These are phyloP conservation scores for Paxillus rubicundulus DNA, from an alignment of 768 basidiomycete genomes.

Conservation along the genomic window DNA sequence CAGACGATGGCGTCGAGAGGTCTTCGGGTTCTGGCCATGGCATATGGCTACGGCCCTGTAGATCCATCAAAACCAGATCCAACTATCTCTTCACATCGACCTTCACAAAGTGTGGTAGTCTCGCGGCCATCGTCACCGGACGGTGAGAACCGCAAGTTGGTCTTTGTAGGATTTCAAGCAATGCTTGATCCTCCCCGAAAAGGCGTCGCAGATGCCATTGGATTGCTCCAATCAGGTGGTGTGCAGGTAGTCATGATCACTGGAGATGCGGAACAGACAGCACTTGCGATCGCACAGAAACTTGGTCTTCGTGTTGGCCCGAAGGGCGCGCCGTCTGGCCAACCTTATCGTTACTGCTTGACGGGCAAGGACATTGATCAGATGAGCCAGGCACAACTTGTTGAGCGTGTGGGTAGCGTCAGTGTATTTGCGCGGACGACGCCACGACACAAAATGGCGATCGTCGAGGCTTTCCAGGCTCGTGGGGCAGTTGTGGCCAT, in stretches of 20 bases:
- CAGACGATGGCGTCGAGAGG: constrained; percentile 70
- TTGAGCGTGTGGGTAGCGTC: constrained; percentile 76
- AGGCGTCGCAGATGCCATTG: constrained; percentile 90
- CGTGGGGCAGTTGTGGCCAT: constrained; percentile 91
- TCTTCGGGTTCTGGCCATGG: constrained; percentile 88
- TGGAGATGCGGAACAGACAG: constrained; percentile 90
- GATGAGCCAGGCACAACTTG: constrained; percentile 76
- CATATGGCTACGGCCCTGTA: constrained; percentile 72
- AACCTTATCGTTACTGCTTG: constrained; percentile 46
- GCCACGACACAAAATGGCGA: constrained; percentile 96
- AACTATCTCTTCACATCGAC: constrained; percentile 14
- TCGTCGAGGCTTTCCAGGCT: constrained; percentile 90
- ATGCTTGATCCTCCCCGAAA: constrained; percentile 95
- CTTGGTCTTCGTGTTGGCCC: constrained; percentile 74
- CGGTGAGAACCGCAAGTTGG: constrained; percentile 51
- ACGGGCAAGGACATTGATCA: constrained; percentile 84
- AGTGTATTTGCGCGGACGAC: constrained; percentile 95
- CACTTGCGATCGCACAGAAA: constrained; percentile 81
- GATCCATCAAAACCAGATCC: constrained; percentile 34
- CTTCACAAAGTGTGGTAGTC: constrained; percentile 22
- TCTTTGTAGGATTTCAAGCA: constrained; percentile 91
- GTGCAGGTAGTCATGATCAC: constrained; percentile 99
- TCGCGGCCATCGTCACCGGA: constrained; percentile 32
- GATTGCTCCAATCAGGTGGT: constrained; percentile 75
- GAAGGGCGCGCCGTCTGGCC: constrained; percentile 32